phyloP scores from a whole-genome alignment of 345 rosid genomes.

The Eucalyptus sp. region DNA sequence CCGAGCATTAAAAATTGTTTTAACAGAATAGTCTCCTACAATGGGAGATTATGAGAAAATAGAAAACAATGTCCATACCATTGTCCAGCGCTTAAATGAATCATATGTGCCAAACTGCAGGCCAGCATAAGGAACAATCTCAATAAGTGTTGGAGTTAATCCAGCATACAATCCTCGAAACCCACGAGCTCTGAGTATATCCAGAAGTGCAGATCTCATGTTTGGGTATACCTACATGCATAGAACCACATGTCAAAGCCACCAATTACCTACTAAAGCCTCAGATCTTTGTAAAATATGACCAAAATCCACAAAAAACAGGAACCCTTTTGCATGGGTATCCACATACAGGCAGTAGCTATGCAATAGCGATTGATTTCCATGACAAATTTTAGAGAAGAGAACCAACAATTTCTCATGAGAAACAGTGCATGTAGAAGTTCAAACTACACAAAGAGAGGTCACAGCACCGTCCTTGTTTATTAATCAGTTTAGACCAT shows the following conservation, averaged over 20 bases:
- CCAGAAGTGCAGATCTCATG: slow-evolving; percentile 88
- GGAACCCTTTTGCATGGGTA: neutral
- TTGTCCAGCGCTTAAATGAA: slow-evolving; percentile 81
- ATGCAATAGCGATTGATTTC: neutral
- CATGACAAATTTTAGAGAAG: neutral
- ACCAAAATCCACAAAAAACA: neutral
- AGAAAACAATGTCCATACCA: slow-evolving; percentile 30
- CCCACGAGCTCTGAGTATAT: slow-evolving; percentile 66
- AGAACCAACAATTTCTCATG: neutral
- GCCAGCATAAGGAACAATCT: slow-evolving; percentile 96
- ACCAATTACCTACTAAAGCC: neutral
- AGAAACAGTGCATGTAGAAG: neutral
- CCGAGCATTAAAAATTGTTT: neutral
- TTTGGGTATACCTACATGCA: slow-evolving; percentile 71
- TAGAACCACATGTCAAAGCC: neutral
- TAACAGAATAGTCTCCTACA: neutral
- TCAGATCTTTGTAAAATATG: neutral
- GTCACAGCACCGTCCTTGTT: neutral
- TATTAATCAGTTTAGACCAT: neutral
- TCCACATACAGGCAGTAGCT: neutral
- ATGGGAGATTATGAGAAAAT: neutral
- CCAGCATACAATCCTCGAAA: slow-evolving; percentile 85
- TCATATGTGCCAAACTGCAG: slow-evolving; percentile 95
- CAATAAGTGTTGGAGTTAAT: slow-evolving; percentile 82
- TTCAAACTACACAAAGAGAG: neutral